Conservation (phyloP, 2,329 filamentous ascomycete species). For the Pochonia chlamydosporia region DNA sequence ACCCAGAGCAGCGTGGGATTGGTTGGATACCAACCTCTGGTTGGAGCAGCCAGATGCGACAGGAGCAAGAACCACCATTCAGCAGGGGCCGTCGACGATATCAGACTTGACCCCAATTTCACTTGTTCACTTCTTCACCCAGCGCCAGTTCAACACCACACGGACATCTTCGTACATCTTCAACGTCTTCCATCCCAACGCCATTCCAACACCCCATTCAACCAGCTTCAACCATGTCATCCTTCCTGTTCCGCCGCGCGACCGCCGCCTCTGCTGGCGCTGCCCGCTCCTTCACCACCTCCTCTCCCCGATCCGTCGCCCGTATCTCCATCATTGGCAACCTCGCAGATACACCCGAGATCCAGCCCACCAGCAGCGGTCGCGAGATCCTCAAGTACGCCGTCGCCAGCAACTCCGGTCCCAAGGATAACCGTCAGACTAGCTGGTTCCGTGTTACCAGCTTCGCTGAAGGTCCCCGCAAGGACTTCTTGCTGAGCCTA, state of each 20-base stretch:
- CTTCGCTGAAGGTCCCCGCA: slow-evolving; percentile 66
- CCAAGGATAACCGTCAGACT: slow-evolving; percentile 64
- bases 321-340: slow-evolving; percentile 84
- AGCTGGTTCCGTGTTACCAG: slow-evolving; percentile 80
- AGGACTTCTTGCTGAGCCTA: slow-evolving; percentile 66
- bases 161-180: not conserved
- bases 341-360: slow-evolving; percentile 73
- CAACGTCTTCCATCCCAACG: not conserved
- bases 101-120: too few species aligned
- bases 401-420: slow-evolving; percentile 63
- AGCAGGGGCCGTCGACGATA: not conserved
- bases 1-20: not conserved
- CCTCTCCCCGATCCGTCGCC: slow-evolving; percentile 59
- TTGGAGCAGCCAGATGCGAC: not conserved
- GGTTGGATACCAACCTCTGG: not conserved
- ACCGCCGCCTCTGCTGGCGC: slow-evolving; percentile 40
- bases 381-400: slow-evolving; percentile 71
- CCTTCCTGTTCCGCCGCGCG: slow-evolving; percentile 48
- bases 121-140: too few species aligned
- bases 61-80: not conserved
- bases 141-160: not conserved
- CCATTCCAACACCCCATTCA: not conserved
- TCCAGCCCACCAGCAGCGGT: slow-evolving; percentile 63
- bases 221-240: slow-evolving; percentile 30
- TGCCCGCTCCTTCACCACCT: slow-evolving; percentile 71